These are phyloP conservation scores for Picochlorum sp. DNA, from an alignment of 139 green algal species.

Conservation along the genomic window DNA sequence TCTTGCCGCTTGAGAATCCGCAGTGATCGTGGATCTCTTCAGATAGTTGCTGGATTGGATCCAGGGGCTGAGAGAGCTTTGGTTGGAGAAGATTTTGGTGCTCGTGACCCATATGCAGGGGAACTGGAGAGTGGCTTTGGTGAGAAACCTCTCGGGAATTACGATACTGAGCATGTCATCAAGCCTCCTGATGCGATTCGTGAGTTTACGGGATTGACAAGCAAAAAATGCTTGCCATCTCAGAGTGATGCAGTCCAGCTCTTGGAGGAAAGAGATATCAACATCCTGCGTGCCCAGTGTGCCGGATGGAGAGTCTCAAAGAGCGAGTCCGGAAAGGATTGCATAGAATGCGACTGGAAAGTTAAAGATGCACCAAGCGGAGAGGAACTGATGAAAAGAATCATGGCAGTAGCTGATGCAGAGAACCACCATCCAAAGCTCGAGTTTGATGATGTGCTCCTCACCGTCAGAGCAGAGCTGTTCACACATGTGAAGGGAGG, in stretches of 20 bases:
- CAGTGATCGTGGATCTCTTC: constrained; percentile 7
- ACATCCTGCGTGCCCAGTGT: constrained; percentile 18
- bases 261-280: constrained; percentile 48
- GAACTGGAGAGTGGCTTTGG: constrained; percentile 81
- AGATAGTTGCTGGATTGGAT: constrained; percentile 10
- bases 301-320: constrained; percentile 49
- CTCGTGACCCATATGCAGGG: constrained; percentile 66
- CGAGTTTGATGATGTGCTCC: constrained; percentile 13
- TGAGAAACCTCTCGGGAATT: constrained; percentile 76
- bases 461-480: constrained; percentile 49
- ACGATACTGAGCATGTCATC: constrained; percentile 85
- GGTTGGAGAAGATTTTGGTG: constrained; percentile 65
- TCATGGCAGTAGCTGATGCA: constrained; percentile 52
- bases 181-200: constrained; percentile 41
- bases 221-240: constrained; percentile 43
- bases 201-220: constrained; percentile 37
- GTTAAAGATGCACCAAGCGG: constrained; percentile 35
- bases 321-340: constrained; percentile 12
- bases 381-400: constrained; percentile 41
- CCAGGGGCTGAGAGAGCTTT: constrained; percentile 15
- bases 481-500: constrained; percentile 53
- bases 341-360: constrained; percentile 62
- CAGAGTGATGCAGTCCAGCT: constrained; percentile 40
- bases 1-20: not conserved
- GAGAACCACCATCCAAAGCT: constrained; percentile 54